These are phyloP conservation scores for Colletotrichum nymphaeae DNA, from an alignment of 2,329 filamentous ascomycete genomes.

Conservation along the genomic window DNA sequence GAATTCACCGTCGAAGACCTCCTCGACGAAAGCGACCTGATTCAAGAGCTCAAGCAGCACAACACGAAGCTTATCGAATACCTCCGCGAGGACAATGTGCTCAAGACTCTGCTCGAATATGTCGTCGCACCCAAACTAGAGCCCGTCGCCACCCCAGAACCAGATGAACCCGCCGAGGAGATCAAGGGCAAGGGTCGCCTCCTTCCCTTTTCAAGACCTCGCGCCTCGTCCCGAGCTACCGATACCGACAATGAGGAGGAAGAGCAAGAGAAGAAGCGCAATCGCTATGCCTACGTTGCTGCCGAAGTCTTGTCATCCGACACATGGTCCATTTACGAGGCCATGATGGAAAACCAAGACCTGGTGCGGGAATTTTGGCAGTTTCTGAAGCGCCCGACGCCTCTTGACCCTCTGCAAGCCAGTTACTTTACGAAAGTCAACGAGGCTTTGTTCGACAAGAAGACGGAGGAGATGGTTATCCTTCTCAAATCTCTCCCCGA, in stretches of 20 bases:
- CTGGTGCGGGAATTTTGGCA: slow-evolving; percentile 89
- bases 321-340: slow-evolving; percentile 96
- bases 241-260: slow-evolving; percentile 69
- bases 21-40: slow-evolving; percentile 93
- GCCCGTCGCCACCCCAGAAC: slow-evolving; percentile 62
- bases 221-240: slow-evolving; percentile 63
- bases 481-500: slow-evolving; percentile 87
- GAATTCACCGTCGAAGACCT: slow-evolving; percentile 96
- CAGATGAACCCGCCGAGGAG: slow-evolving; percentile 60
- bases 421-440: slow-evolving; percentile 99
- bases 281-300: slow-evolving; percentile 93
- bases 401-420: slow-evolving; percentile 91
- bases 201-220: slow-evolving; percentile 62
- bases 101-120: slow-evolving; percentile 89
- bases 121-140: slow-evolving; percentile 84
- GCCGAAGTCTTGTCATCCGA: slow-evolving; percentile 95
- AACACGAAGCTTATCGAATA: slow-evolving; percentile 98
- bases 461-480: slow-evolving; percentile 96
- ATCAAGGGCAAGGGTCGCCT: slow-evolving; percentile 56
- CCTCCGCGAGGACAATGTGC: slow-evolving; percentile 85
- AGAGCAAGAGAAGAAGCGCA: slow-evolving; percentile 88
- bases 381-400: slow-evolving; percentile 85
- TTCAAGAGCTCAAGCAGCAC: slow-evolving; percentile 97
- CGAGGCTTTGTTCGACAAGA: slow-evolving; percentile 96
- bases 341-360: slow-evolving; percentile 85